Base-by-base conservation (phyloP, 257 asterid genomes). In the Henckelia pumila region DNA sequence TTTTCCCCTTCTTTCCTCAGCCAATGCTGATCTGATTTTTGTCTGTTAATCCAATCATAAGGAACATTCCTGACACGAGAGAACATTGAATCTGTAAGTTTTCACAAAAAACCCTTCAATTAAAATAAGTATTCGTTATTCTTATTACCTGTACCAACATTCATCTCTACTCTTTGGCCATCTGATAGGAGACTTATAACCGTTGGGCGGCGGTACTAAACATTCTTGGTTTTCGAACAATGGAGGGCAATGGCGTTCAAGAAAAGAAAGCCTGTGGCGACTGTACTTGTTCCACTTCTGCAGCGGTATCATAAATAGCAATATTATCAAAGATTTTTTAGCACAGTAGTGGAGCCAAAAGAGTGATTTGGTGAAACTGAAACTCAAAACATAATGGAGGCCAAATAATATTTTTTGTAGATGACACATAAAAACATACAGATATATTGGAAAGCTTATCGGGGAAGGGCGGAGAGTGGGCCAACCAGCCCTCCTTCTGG, bases 161-260 rank as follows among this genome's bases (percentile, higher is more conserved):
- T 89, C 88, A 71, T 81, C 83, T 76, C 73, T 81, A 83, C 97
- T 89, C 79, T 83, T 85, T 13, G 98, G 97, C 98, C 98, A 93
- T 82, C 82, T 85, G 59, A 89, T 85, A 1, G 98, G 94, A 2
- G 69, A 35, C 78, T 84, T 82, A 56, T 92, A 92, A 37, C 98
- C 97, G 73, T 86, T 78, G 24, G 98, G 98, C 8, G 97, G 97
- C 0, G 95, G 97, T 69, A 92, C 72, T 73, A 92, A 76, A 79
- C 98, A 92, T 63, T 86, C 96, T 70, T 79, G 78, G 80, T 79
- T 88, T 76, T 89, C 97, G 44, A 71, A 82, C 3, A 65, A 71
- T 4, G 97, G 96, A 73, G 98, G 98, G 79, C 98, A 92, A 77
- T 92, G 97, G 24, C 97, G 86, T 77, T 92, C 98, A 59, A 88